phyloP scores from a whole-genome alignment of 306 rosid genomes.

The Canavalia gladiata region DNA sequence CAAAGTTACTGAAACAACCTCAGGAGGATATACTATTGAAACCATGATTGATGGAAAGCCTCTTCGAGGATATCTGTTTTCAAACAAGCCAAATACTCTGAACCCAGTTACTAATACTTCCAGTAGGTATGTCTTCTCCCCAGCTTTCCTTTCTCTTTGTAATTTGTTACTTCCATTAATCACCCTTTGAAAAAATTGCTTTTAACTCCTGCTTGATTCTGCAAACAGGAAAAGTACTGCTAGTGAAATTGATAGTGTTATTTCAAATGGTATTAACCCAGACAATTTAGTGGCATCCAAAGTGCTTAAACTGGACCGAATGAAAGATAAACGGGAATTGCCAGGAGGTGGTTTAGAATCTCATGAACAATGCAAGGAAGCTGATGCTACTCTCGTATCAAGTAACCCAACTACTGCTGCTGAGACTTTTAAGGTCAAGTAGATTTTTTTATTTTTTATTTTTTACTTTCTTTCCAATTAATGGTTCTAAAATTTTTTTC shows the following conservation, averaged over 20 bases:
- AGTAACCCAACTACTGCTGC: conserved; percentile 57
- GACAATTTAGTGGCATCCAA: conserved; percentile 60
- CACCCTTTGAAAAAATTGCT: not conserved
- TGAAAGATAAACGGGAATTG: conserved; percentile 45
- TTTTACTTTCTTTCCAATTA: not conserved
- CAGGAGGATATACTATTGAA: conserved; percentile 82
- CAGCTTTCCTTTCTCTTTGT: not conserved
- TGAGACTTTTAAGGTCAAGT: conserved; percentile 61
- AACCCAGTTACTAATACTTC: conserved; percentile 53
- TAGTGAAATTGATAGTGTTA: conserved; percentile 56
- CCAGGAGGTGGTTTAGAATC: conserved; percentile 49
- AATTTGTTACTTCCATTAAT: not conserved
- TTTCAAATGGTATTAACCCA: conserved; percentile 64
- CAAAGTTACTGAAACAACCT: conserved; percentile 74
- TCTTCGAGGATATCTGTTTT: conserved; percentile 84
- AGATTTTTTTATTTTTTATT: conserved; percentile 35
- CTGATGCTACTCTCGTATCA: conserved; percentile 48
- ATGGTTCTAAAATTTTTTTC: not conserved
- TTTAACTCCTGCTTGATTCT: conserved; percentile 43
- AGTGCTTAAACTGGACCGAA: conserved; percentile 55
- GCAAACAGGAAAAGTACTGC: conserved; percentile 77
- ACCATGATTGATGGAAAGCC: conserved; percentile 95
- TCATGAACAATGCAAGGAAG: conserved; percentile 53
- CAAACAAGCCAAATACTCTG: conserved; percentile 60
- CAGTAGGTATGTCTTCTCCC: conserved; percentile 62